phyloP scores from a whole-genome alignment of 225 moss, liverwort and hornwort species.

The Physcomitrellopsis africana region DNA sequence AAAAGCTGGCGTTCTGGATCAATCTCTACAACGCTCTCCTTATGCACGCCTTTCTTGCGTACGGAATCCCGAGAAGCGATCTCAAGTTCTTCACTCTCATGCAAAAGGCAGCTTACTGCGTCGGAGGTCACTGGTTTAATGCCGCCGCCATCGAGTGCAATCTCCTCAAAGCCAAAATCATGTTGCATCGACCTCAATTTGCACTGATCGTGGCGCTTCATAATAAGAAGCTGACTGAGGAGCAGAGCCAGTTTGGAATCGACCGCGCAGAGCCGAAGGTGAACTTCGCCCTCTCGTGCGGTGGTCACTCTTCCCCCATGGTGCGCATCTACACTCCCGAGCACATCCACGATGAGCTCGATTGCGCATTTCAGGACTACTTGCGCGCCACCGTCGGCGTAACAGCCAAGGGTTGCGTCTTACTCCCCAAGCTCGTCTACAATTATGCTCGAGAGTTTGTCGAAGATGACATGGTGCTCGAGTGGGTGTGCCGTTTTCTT shows the following conservation, averaged over 20 bases:
- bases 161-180: constrained; percentile 68
- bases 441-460: constrained; percentile 74
- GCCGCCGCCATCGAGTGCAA: constrained; percentile 83
- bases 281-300: constrained; percentile 74
- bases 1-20: constrained; percentile 97
- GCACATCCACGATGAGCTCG: constrained; percentile 66
- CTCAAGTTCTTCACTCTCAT: constrained; percentile 66
- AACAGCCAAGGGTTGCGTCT: constrained; percentile 60
- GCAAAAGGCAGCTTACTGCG: constrained; percentile 77
- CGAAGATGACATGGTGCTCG: constrained; percentile 62
- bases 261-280: constrained; percentile 63
- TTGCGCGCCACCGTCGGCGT: constrained; percentile 72
- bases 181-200: constrained; percentile 77
- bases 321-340: constrained; percentile 78
- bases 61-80: constrained; percentile 63
- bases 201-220: constrained; percentile 78
- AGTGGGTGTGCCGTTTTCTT: constrained; percentile 78
- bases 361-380: constrained; percentile 71
- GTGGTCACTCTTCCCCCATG: constrained; percentile 83
- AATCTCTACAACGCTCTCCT: constrained; percentile 95
- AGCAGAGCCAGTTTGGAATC: constrained; percentile 64
- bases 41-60: constrained; percentile 80
- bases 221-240: constrained; percentile 72
- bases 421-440: constrained; percentile 79
- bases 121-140: constrained; percentile 83